phyloP scores from a whole-genome alignment of 257 asterid genomes.

The Gentiana dahurica region DNA sequence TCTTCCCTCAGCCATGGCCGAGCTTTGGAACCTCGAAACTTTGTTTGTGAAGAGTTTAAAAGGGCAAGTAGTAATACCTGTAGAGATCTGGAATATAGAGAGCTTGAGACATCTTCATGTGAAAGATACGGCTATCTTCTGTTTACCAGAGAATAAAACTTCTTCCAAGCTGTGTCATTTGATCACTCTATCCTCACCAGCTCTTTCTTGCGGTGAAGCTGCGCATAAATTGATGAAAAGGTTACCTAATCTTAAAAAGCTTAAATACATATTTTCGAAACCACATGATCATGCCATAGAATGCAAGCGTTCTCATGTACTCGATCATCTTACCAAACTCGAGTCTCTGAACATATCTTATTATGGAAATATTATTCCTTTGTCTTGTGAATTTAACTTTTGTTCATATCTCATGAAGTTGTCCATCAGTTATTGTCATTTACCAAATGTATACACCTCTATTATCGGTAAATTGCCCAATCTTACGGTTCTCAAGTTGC shows the following conservation, averaged over 20 bases:
- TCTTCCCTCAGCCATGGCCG: background rate
- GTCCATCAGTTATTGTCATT: background rate
- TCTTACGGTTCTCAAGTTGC: background rate
- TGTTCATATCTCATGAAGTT: background rate
- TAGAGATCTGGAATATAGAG: background rate
- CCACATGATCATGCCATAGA: background rate
- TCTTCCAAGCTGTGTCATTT: background rate
- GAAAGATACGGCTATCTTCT: background rate
- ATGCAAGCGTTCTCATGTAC: background rate
- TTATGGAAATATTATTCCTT: background rate
- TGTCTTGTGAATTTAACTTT: background rate
- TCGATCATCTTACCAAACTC: background rate
- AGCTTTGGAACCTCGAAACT: background rate
- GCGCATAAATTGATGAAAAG: background rate
- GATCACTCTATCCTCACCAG: background rate
- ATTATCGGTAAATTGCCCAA: background rate
- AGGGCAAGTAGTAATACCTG: background rate
- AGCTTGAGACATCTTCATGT: background rate
- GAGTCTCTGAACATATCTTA: background rate
- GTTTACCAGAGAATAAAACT: background rate
- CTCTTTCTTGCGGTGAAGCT: background rate
- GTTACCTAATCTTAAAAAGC: background rate
- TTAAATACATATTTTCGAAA: background rate
- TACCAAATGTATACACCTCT: background rate
- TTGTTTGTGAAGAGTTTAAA: background rate